phyloP scores from a whole-genome alignment of 768 basidiomycete species.

The Suillus subaureus region DNA sequence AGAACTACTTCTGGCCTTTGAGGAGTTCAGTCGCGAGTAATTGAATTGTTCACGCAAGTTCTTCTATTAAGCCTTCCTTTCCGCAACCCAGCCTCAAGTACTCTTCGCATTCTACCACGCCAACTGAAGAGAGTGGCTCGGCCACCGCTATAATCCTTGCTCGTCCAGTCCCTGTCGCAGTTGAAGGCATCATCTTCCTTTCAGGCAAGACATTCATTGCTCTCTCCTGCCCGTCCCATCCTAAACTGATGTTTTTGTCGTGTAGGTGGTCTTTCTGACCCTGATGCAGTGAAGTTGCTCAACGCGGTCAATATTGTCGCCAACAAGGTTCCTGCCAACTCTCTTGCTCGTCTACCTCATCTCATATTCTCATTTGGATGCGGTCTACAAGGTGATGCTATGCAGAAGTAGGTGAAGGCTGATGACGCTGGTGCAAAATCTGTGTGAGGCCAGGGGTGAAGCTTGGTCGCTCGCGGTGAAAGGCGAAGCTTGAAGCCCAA shows the following conservation, averaged over 20 bases:
- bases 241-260: neutral
- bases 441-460: slow-evolving; percentile 42
- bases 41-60: slow-evolving; percentile 32
- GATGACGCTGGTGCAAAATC: slow-evolving; percentile 43
- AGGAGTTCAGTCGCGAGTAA: neutral
- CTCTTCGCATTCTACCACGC: slow-evolving; percentile 37
- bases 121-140: slow-evolving; percentile 44
- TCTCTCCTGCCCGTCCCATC: neutral
- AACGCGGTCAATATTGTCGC: slow-evolving; percentile 43
- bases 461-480: slow-evolving; percentile 45
- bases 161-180: slow-evolving; percentile 46
- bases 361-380: slow-evolving; percentile 54
- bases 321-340: slow-evolving; percentile 33
- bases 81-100: slow-evolving; percentile 50
- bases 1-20: slow-evolving; percentile 10
- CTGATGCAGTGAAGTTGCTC: slow-evolving; percentile 44
- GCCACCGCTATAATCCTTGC: slow-evolving; percentile 49
- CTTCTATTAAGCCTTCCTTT: slow-evolving; percentile 55
- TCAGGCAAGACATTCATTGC: slow-evolving; percentile 38
- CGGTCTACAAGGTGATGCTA: slow-evolving; percentile 51
- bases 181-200: slow-evolving; percentile 51
- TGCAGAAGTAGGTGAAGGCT: slow-evolving; percentile 47
- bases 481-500: slow-evolving; percentile 29
- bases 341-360: slow-evolving; percentile 43
- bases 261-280: slow-evolving; percentile 38